These are phyloP conservation scores for Aspergillus haitiensis DNA, from an alignment of 495 filamentous ascomycete genomes.

Conservation along the genomic window DNA sequence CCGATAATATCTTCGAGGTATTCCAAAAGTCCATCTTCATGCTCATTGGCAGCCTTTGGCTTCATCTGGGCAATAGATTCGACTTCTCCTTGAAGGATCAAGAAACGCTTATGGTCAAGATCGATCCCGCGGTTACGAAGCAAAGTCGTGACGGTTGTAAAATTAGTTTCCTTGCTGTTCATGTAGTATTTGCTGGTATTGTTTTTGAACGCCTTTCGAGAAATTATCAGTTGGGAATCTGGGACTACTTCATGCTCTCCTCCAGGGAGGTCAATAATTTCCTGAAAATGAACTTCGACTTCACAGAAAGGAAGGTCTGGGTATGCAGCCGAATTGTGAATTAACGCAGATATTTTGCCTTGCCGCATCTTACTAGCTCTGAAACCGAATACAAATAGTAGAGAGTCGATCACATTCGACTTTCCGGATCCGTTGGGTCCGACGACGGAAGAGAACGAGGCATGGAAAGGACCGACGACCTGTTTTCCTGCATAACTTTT, in stretches of 20 bases:
- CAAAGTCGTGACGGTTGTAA: conserved; percentile 85
- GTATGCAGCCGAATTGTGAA: conserved; percentile 88
- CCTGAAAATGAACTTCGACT: conserved; percentile 92
- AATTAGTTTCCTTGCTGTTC: conserved; percentile 82
- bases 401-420: conserved; percentile 96
- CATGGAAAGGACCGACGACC: conserved; percentile 93
- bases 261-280: conserved; percentile 82
- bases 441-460: conserved; percentile 98
- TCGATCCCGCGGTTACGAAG: conserved; percentile 88
- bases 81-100: conserved; percentile 96
- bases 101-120: conserved; percentile 95
- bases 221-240: conserved; percentile 81
- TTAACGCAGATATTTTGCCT: conserved; percentile 95
- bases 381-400: conserved; percentile 98
- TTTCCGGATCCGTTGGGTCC: conserved; percentile 98
- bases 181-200: conserved; percentile 98
- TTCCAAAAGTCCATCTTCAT: conserved; percentile 93
- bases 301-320: conserved; percentile 88
- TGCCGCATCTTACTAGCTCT: conserved; percentile 99
- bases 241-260: conserved; percentile 73
- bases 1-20: conserved; percentile 99
- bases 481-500: conserved; percentile 97
- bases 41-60: conserved; percentile 87
- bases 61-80: conserved; percentile 99
- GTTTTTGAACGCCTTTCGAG: conserved; percentile 93